These are phyloP conservation scores for Tricholoma flavovirens DNA, from an alignment of 768 basidiomycete species.

Conservation along the genomic window DNA sequence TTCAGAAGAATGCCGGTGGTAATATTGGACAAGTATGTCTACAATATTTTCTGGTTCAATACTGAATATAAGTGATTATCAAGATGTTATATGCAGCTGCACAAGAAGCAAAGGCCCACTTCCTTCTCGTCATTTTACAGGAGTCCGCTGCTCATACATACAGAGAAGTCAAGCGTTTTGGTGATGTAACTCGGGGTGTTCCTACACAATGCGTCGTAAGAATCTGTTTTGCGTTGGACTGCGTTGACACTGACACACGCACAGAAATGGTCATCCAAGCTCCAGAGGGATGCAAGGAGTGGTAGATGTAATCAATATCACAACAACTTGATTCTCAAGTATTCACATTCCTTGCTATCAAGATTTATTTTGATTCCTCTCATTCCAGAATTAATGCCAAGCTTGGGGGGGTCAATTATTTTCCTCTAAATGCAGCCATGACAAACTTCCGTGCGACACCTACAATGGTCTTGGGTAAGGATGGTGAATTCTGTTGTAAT, in stretches of 20 bases:
- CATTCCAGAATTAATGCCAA: slow-evolving; percentile 57
- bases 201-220: slow-evolving; percentile 62
- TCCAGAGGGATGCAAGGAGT: slow-evolving; percentile 10
- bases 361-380: background rate
- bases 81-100: slow-evolving; percentile 10
- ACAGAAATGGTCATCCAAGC: slow-evolving; percentile 25
- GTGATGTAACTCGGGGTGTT: slow-evolving; percentile 45
- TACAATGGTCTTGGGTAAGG: slow-evolving; percentile 52
- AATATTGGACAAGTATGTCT: slow-evolving; percentile 5
- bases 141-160: slow-evolving; percentile 25
- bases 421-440: slow-evolving; percentile 39
- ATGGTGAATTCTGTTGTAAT: background rate
- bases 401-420: slow-evolving; percentile 57
- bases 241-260: background rate
- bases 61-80: background rate
- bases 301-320: slow-evolving; percentile 42
- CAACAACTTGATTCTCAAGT: slow-evolving; percentile 63
- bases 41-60: background rate
- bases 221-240: background rate
- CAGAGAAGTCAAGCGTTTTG: slow-evolving; percentile 25
- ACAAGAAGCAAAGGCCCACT: slow-evolving; percentile 5
- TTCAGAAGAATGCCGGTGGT: slow-evolving; percentile 3
- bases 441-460: slow-evolving; percentile 29
- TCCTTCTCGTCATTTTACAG: slow-evolving; percentile 26
- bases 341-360: slow-evolving; percentile 8